Evolutionary conservation across 2,329 filamentous ascomycete species (phyloP).

Genomic region (Sporothrix curviconia): DNA sequence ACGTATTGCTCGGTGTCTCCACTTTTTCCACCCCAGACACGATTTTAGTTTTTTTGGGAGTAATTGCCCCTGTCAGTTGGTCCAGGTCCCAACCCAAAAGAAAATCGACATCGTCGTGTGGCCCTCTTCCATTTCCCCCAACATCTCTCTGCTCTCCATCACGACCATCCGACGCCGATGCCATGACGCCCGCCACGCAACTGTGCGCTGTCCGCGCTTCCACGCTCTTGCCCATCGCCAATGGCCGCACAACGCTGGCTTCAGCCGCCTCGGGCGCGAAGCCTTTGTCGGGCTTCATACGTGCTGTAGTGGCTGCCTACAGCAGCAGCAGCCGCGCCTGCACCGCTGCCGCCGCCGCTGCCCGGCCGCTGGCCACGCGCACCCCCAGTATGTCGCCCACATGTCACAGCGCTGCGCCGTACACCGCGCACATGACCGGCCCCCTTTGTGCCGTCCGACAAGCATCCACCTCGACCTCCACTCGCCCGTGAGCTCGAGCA

Average conservation of each 20-base stretch:
- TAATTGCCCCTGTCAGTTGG: not conserved
- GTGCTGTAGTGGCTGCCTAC: not conserved
- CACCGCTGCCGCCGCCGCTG: not conserved
- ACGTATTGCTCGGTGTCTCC: conserved; percentile 3
- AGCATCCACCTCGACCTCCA: conserved; percentile 1
- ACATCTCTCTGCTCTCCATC: not conserved
- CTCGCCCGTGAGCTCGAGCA: too few species aligned
- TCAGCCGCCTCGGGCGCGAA: not conserved
- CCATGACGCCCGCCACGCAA: conserved; percentile 19
- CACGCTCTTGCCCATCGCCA: not conserved
- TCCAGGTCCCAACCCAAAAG: not conserved
- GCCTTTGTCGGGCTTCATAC: not conserved
- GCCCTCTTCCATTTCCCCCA: not conserved
- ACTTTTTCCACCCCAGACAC: not conserved
- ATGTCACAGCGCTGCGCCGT: not conserved
- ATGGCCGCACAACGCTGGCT: not conserved
- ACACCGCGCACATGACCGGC: not conserved
- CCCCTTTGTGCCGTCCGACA: not conserved
- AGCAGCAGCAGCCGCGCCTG: not conserved
- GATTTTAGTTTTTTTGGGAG: not conserved
- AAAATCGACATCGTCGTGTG: not conserved
- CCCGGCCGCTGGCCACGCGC: not conserved
- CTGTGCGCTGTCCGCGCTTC: conserved; percentile 20
- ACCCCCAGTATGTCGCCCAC: not conserved
- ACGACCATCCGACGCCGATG: conserved; percentile 13